Evolutionary conservation across 139 green algal species (phyloP), one percentile per base, ranked within the genome.

Genomic region (Monoraphidium neglectum): DNA sequence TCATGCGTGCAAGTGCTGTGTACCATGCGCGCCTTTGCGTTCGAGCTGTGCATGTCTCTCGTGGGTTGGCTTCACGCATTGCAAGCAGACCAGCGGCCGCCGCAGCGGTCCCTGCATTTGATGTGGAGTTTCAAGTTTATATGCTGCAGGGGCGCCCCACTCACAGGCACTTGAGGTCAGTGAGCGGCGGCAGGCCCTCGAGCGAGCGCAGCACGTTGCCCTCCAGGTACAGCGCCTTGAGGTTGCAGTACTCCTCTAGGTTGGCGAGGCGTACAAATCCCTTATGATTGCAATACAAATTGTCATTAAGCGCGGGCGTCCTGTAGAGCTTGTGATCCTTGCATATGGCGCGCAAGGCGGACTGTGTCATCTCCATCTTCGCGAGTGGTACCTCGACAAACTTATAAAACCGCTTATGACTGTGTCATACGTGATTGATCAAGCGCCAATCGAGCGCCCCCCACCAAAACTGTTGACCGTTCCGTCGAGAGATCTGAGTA

Each of bases 141-240:
- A n/a, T n/a, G n/a, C n/a, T n/a, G n/a, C n/a, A n/a, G n/a, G n/a
- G 10, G n/a, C 36, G 24, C 5, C 32, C 0, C 0, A 79, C 92
- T 83, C 67, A 97, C 89, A 97, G 70, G 87, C 93, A 97, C 36
- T 83, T 87, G 4, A 97, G 91, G 61, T 94, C 72, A 18, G 75
- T 77, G n/a, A 97, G 77, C 3, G 54, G 28, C 18, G 93, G 90
- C 53, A 98, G 72, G 16, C 89, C 91, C 1, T 90, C 77, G n/a
- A 97, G 70, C 18, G 64, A 87, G 28, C 91, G 83, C 37, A 98
- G 63, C 0, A 89, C 89, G 72, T 98, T 98, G 54, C 91, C 89
- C 56, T 98, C 93, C 24, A 97, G 76, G 76, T 97, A 98, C 8
- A 98, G 73, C 0, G 93, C 85, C 32, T 88, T 89, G n/a, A 98